A percentile compares a stretch with the other conserved stretches of the same genome.
Evolutionary conservation across 1,139 yeast genomes (phyloP).

Genomic region (Yamadazyma dushanensis): DNA sequence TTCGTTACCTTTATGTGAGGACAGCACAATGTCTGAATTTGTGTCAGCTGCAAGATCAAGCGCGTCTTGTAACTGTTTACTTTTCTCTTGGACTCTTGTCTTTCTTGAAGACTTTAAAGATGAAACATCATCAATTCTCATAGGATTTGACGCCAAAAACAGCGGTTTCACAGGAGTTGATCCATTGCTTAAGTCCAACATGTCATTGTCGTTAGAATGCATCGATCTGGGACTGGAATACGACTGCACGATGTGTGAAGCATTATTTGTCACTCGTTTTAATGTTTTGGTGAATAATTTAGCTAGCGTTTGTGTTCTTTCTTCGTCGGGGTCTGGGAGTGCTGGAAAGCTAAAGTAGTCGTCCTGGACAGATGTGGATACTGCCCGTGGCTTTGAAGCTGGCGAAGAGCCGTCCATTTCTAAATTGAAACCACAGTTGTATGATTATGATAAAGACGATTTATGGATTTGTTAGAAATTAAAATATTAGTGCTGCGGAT

Average conservation of each 20-base stretch:
- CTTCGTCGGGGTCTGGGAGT: slow-evolving; percentile 45
- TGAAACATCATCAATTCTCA: not conserved
- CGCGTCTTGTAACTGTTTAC: slow-evolving; percentile 12
- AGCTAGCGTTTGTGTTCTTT: slow-evolving; percentile 29
- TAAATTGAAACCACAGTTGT: too few species aligned
- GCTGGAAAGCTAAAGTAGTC: slow-evolving; percentile 49
- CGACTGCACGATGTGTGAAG: slow-evolving; percentile 38
- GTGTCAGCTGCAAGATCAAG: slow-evolving; percentile 4
- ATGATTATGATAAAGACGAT: too few species aligned
- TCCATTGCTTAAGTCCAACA: slow-evolving; percentile 7
- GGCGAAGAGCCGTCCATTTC: not conserved
- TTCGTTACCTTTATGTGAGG: not conserved
- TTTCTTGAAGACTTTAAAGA: too few species aligned
- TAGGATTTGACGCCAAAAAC: slow-evolving; percentile 3
- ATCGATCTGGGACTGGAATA: slow-evolving; percentile 21
- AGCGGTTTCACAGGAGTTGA: slow-evolving; percentile 12
- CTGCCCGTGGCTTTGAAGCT: not conserved
- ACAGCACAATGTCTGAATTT: too few species aligned
- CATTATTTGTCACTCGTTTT: slow-evolving; percentile 48
- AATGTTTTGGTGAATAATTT: slow-evolving; percentile 40
- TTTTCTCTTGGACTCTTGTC: slow-evolving; percentile 7
- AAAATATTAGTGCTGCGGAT: too few species aligned
- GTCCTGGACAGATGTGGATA: too few species aligned
- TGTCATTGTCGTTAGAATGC: slow-evolving; percentile 10
- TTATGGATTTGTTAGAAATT: too few species aligned